phyloP scores from a whole-genome alignment of 139 green algal genomes.

The Ulvella scutata region DNA sequence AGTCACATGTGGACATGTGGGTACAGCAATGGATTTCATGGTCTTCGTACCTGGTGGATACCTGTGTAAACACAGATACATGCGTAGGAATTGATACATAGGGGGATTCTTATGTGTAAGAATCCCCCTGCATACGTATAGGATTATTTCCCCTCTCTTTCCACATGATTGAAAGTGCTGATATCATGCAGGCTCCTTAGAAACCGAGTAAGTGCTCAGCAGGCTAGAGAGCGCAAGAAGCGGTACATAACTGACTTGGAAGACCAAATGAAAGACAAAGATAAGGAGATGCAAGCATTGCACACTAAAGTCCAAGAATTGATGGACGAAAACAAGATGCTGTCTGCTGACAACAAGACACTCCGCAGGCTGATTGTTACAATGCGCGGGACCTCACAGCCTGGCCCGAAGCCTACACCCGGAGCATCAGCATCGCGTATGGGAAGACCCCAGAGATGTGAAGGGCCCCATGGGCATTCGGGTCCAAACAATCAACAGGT shows the following conservation, averaged over 20 bases:
- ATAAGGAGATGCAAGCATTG: neutral
- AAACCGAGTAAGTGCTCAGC: slow-evolving; percentile 73
- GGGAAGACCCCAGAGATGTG: neutral
- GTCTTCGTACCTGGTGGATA: neutral
- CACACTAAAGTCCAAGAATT: neutral
- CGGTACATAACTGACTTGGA: slow-evolving; percentile 50
- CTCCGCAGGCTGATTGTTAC: neutral
- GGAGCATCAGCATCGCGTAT: neutral
- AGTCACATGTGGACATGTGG: neutral
- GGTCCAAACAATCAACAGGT: too few relatives aligned
- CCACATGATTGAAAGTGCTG: neutral
- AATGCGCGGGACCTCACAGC: neutral
- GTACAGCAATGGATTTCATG: neutral
- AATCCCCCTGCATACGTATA: neutral
- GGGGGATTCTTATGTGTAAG: neutral
- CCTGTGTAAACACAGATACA: too few relatives aligned
- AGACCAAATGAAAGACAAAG: slow-evolving; percentile 18
- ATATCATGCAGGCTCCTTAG: slow-evolving; percentile 55
- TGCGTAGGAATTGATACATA: too few relatives aligned
- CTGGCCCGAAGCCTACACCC: neutral
- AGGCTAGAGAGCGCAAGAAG: slow-evolving; percentile 74
- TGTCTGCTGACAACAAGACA: neutral
- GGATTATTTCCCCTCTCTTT: neutral
- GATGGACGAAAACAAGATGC: neutral
- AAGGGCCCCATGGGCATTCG: too few relatives aligned